Evolutionary conservation across 768 basidiomycete species (phyloP), one percentile per base, ranked within the genome.

Genomic region (Leccinellum albellum): DNA sequence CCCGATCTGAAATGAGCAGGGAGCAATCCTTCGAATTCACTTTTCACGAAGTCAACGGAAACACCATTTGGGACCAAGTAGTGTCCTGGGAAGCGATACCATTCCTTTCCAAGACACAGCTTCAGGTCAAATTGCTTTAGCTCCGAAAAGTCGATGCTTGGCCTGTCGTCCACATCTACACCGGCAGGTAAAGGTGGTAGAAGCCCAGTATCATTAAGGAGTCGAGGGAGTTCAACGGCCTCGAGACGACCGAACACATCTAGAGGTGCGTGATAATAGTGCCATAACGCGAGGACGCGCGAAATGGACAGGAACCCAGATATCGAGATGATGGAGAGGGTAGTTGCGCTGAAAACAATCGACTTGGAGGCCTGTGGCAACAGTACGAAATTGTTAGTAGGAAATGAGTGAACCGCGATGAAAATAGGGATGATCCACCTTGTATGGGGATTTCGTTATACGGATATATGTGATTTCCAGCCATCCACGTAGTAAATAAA

Each of bases 71-170:
- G 94, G 21, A 98, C 81, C 49, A 96, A 80, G 72, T 89, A 98
- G 69, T 89, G 88, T 4, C 92, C 85, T 3, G 94, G 91, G 78
- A 94, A 99, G 23, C 96, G 82, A 68, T 98, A 79, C 97, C 97
- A 99, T 73, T 99, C 97, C 70, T 94, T 95, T 49, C 88, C 92
- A 51, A 89, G 78, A 73, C 97, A 99, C 1, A 99, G 67, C 28
- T 79, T 83, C 56, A 98, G 74, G 55, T 85, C 81, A 64, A 94
- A 84, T 13, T 82, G 77, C 55, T 78, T 78, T 66, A 98, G 76
- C 0, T 82, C 84, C 1, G 85, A 72, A 26, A 92, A 77, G 66
- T 92, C 87, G 35, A 94, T 78, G 33, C 78, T 78, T 35, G 74
- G 71, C 26, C 72, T 66, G 13, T 75, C 73, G 45, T 54, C 80